Evolutionary conservation across 2,329 filamentous ascomycete species (phyloP), one percentile per base, ranked within the genome.

Genomic region (Cercospora sojina): DNA sequence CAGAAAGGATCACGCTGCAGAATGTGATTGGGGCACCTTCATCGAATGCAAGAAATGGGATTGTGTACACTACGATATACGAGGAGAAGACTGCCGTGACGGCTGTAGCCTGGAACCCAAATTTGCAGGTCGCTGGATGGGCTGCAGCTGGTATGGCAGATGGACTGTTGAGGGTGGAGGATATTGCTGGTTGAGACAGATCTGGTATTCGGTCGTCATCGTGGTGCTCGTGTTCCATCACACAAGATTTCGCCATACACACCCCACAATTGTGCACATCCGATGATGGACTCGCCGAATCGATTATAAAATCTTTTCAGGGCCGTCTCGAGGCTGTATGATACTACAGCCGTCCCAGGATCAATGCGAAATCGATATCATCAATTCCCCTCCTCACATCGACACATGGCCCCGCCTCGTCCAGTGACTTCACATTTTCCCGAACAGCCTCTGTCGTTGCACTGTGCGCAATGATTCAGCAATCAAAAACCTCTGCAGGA

Each of bases 61-160:
- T 70, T 1, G 18, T 72, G 7, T 72, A 76, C 41, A 75, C 79
- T 16, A 82, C 81, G 0, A 76, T 84, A 3, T 81, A 79, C 65
- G 83, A 84, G 59, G 78, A 81, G 69, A 74, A 79, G 64, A 79
- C 79, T 10, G 79, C 79, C 1, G 74, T 84, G 5, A 81, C 80
- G 18, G 75, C 77, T 8, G 71, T 84, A 53, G 77, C 79, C 13
- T 85, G 83, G 83, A 85, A 85, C 71, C 81, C 81, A n/a, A 85
- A 84, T 71, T 31, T 81, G 23, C 77, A 75, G 49, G 81, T 75
- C 65, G 83, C 80, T 6, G 81, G 81, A 0, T 85, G 83, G 83
- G 83, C 83, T 6, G 81, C 81, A 5, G 83, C 83, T 18, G 83
- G 82, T 2, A 80, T 81, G 75, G 82, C 78, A 2, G 79, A 79